Evolutionary conservation across 177 flowering plant genomes (phyloP).

Genomic region (Vitis hybrid): DNA sequence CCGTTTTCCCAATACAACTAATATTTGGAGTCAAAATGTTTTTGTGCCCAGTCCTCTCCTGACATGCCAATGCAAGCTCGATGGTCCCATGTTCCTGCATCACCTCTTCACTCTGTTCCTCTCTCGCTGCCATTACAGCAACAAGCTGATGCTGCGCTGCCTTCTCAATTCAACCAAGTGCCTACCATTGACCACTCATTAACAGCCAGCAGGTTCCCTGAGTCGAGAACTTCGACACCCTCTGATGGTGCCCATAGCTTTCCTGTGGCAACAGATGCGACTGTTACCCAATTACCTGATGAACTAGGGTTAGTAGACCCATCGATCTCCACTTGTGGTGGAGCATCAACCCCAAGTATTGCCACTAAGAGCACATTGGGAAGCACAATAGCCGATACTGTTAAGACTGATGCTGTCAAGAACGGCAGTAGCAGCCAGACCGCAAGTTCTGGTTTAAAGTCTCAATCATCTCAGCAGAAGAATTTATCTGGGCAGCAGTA

Average conservation of each 20-base stretch:
- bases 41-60: slow-evolving; percentile 46
- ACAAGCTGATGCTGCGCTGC: slow-evolving; percentile 40
- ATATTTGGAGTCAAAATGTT: not conserved
- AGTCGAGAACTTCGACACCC: slow-evolving; percentile 40
- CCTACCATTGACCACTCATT: slow-evolving; percentile 43
- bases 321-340: slow-evolving; percentile 23
- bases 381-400: slow-evolving; percentile 22
- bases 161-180: slow-evolving; percentile 50
- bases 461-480: slow-evolving; percentile 45
- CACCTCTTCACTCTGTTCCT: slow-evolving; percentile 58
- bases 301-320: slow-evolving; percentile 62
- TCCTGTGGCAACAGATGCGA: slow-evolving; percentile 30
- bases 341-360: slow-evolving; percentile 22
- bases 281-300: slow-evolving; percentile 48
- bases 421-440: slow-evolving; percentile 27
- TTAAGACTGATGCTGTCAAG: slow-evolving; percentile 20
- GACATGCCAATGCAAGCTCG: slow-evolving; percentile 68
- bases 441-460: slow-evolving; percentile 26
- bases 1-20: not conserved
- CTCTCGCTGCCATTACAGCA: slow-evolving; percentile 57
- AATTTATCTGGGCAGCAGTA: slow-evolving; percentile 43
- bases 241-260: slow-evolving; percentile 38
- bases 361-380: slow-evolving; percentile 29
- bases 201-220: slow-evolving; percentile 42
- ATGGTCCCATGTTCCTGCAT: slow-evolving; percentile 67